A percentile compares a stretch with the other conserved stretches of the same genome.
These are phyloP conservation scores for Helianthus annuus DNA, from an alignment of 129 eudicot genomes.

Conservation along the genomic window DNA sequence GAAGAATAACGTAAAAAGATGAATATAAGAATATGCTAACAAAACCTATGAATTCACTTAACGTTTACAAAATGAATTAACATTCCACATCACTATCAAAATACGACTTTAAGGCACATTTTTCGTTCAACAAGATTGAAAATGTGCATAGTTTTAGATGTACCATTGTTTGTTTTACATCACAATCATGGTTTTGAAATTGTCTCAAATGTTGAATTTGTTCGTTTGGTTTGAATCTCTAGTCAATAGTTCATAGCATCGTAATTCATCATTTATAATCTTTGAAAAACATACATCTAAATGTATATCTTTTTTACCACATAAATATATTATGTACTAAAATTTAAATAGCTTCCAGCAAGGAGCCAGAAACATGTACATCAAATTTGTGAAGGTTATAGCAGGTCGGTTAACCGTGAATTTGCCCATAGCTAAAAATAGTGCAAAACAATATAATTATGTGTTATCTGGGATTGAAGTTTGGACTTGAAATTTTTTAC, in stretches of 20 bases:
- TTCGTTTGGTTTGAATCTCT: neutral
- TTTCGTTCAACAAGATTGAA: conserved; percentile 17
- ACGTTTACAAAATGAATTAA: neutral
- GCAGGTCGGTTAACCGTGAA: too few relatives aligned
- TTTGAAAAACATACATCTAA: too few relatives aligned
- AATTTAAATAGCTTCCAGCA: too few relatives aligned
- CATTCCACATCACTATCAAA: conserved; percentile 21
- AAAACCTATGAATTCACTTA: neutral
- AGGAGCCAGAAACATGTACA: too few relatives aligned
- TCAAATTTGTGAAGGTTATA: too few relatives aligned
- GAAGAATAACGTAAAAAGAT: neutral
- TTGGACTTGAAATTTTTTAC: too few relatives aligned
- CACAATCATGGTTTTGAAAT: conserved; percentile 9
- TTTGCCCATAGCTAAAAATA: too few relatives aligned
- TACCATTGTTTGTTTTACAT: neutral
- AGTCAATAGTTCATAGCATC: neutral
- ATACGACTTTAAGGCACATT: neutral
- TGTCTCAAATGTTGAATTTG: neutral
- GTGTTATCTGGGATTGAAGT: too few relatives aligned
- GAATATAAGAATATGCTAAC: neutral
- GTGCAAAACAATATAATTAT: too few relatives aligned
- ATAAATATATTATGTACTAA: too few relatives aligned
- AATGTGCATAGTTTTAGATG: neutral
- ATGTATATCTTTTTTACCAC: too few relatives aligned
- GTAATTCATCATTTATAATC: neutral